phyloP scores from a whole-genome alignment of 352 stramenopile species.

The Globisporangium ultimum region DNA sequence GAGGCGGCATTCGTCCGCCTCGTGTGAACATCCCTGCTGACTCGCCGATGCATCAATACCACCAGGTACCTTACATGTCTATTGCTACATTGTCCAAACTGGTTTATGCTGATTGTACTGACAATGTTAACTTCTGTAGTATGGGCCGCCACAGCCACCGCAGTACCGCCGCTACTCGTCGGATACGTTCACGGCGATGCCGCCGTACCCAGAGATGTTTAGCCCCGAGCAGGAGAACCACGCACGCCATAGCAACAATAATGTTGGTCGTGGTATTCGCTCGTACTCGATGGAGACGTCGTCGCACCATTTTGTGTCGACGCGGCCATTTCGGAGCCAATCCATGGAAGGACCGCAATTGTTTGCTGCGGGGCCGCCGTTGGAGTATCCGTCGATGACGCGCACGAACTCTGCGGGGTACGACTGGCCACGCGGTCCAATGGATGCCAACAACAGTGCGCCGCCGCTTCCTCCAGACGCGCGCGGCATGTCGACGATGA shows the following conservation, averaged over 20 bases:
- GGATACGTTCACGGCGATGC: slow-evolving; percentile 50
- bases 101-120: not conserved
- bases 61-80: slow-evolving; percentile 21
- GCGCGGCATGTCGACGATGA: slow-evolving; percentile 8
- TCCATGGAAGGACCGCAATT: slow-evolving; percentile 71
- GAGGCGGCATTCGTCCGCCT: slow-evolving; percentile 42
- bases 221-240: slow-evolving; percentile 51
- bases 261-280: slow-evolving; percentile 43
- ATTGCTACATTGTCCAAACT: no score
- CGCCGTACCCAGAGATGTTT: slow-evolving; percentile 61
- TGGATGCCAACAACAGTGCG: slow-evolving; percentile 28
- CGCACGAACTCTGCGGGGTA: slow-evolving; percentile 64
- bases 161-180: slow-evolving; percentile 73
- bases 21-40: slow-evolving; percentile 67
- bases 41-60: slow-evolving; percentile 64
- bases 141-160: slow-evolving; percentile 21
- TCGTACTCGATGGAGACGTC: slow-evolving; percentile 80
- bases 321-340: slow-evolving; percentile 61
- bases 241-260: slow-evolving; percentile 29
- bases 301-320: slow-evolving; percentile 32
- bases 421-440: slow-evolving; percentile 54
- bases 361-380: slow-evolving; percentile 38
- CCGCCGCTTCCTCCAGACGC: slow-evolving; percentile 66
- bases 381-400: slow-evolving; percentile 56
- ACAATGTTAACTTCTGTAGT: not conserved